Conservation (phyloP, 352 stramenopile species). For the Phytophthora kernoviae region DNA sequence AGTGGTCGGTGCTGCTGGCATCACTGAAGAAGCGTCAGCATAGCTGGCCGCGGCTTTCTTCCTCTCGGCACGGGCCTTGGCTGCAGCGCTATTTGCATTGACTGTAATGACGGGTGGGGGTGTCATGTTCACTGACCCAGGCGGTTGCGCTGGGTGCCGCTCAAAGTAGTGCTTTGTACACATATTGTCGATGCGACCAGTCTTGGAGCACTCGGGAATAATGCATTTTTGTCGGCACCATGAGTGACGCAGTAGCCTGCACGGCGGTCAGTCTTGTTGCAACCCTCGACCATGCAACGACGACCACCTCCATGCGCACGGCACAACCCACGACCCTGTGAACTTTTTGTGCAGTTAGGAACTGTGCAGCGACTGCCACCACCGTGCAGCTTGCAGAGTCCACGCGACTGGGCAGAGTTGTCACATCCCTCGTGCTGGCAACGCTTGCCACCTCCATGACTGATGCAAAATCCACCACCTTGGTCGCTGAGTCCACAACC, state of each 20-base stretch:
- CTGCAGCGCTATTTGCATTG: constrained; percentile 39
- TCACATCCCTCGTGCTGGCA: constrained; percentile 77
- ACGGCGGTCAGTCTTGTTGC: constrained; percentile 84
- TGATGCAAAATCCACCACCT: constrained; percentile 83
- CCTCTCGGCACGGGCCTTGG: constrained; percentile 39
- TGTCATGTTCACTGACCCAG: constrained; percentile 39
- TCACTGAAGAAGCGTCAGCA: constrained; percentile 22
- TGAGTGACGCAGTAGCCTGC: constrained; percentile 83
- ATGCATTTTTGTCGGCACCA: constrained; percentile 85
- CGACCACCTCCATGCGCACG: constrained; percentile 82
- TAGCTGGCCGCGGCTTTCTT: constrained; percentile 37
- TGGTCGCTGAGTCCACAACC: constrained; percentile 81
- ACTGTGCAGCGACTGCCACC: constrained; percentile 80
- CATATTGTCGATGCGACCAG: constrained; percentile 80
- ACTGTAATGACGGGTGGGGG: constrained; percentile 42
- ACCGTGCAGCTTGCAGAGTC: constrained; percentile 82
- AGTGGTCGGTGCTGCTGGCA: constrained; percentile 22
- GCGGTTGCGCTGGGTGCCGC: constrained; percentile 58
- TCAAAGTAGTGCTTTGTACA: constrained; percentile 89
- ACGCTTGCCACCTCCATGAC: constrained; percentile 82
- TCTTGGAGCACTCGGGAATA: constrained; percentile 83
- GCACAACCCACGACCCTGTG: constrained; percentile 82
- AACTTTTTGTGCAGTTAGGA: constrained; percentile 86
- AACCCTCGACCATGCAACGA: constrained; percentile 83
- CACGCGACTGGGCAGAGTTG: constrained; percentile 85